A percentile compares a stretch with the other conserved stretches of the same genome.
These are phyloP conservation scores for Cinnamomum micranthum DNA, from an alignment of 164 flowering plant genomes.

Conservation along the genomic window DNA sequence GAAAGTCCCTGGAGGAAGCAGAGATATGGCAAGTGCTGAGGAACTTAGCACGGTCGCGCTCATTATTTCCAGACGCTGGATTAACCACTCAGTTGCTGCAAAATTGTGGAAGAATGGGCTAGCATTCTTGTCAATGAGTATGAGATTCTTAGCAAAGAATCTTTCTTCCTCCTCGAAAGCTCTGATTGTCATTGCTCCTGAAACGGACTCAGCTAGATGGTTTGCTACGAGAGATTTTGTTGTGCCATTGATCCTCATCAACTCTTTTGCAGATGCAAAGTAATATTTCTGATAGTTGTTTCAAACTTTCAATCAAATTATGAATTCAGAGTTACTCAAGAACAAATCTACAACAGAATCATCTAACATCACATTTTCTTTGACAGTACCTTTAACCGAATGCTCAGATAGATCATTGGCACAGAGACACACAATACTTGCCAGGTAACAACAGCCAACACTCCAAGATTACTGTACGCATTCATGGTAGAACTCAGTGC, in stretches of 20 bases:
- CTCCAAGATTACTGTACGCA: slow-evolving; percentile 36
- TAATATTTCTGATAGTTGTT: slow-evolving; percentile 48
- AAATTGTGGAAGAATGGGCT: slow-evolving; percentile 63
- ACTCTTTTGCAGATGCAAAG: slow-evolving; percentile 62
- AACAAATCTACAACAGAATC: background rate
- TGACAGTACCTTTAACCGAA: slow-evolving; percentile 54
- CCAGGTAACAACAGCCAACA: slow-evolving; percentile 65
- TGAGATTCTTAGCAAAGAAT: slow-evolving; percentile 44
- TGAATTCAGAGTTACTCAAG: background rate
- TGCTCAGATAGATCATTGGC: slow-evolving; percentile 47
- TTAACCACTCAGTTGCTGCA: slow-evolving; percentile 81
- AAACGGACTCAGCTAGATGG: slow-evolving; percentile 60
- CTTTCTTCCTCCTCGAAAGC: slow-evolving; percentile 60
- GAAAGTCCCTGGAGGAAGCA: slow-evolving; percentile 56
- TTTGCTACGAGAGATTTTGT: slow-evolving; percentile 55
- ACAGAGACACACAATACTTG: slow-evolving; percentile 56
- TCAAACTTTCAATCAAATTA: slow-evolving; percentile 2
- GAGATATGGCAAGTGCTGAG: slow-evolving; percentile 58
- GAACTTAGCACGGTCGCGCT: slow-evolving; percentile 59
- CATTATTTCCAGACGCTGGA: slow-evolving; percentile 62
- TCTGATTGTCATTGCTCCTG: slow-evolving; percentile 68
- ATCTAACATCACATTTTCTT: background rate
- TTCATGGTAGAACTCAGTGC: slow-evolving; percentile 39
- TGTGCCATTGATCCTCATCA: slow-evolving; percentile 71
- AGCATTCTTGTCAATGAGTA: slow-evolving; percentile 59